These are phyloP conservation scores for Coffea canephora DNA, from an alignment of 257 asterid genomes.

Conservation along the genomic window DNA sequence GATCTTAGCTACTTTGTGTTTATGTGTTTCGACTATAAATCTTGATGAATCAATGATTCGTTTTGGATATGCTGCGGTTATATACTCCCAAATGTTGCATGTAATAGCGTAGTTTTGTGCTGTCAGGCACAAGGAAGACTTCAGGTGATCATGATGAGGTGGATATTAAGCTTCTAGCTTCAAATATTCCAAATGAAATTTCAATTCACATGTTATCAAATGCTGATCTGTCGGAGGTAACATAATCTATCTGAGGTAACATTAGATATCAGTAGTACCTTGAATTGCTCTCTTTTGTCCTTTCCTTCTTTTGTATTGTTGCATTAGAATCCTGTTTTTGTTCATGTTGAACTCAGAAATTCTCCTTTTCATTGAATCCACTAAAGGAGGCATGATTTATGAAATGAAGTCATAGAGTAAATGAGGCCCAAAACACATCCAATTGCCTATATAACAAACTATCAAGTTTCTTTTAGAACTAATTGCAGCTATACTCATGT, in stretches of 20 bases:
- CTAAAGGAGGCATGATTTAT: neutral
- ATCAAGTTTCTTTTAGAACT: neutral
- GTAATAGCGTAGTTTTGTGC: neutral
- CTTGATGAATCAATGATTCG: neutral
- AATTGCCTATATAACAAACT: neutral
- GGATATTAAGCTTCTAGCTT: conserved; percentile 36
- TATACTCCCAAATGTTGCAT: neutral
- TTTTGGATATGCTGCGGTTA: neutral
- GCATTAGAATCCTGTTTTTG: neutral
- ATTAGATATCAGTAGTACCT: neutral
- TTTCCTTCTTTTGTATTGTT: neutral
- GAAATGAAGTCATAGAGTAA: neutral
- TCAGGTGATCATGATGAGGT: conserved; percentile 23
- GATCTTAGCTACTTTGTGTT: neutral
- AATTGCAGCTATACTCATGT: neutral
- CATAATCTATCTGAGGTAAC: conserved; percentile 39
- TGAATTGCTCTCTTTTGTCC: conserved; percentile 7
- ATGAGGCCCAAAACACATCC: neutral
- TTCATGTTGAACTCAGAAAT: too few relatives aligned
- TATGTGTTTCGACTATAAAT: neutral
- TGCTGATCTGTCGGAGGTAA: conserved; percentile 11
- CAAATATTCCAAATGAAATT: conserved; percentile 40
- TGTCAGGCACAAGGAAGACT: conserved; percentile 36
- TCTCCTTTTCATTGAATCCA: neutral
- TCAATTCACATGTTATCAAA: conserved; percentile 39